Evolutionary conservation across 2,329 filamentous ascomycete genomes (phyloP).

Genomic region (Fulvia fulva): DNA sequence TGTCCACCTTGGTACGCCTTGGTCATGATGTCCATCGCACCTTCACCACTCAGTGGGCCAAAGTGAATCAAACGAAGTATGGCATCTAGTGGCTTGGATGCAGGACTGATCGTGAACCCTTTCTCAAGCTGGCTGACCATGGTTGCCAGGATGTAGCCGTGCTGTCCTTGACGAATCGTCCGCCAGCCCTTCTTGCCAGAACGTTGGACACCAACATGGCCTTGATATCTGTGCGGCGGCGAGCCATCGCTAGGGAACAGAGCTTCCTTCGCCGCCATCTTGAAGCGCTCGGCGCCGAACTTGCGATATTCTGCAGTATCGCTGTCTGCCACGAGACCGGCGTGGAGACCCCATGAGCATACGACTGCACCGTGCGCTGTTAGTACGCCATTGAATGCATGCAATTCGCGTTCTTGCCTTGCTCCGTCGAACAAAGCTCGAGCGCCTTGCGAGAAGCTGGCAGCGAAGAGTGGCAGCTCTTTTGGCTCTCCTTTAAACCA

Average conservation of each 20-base stretch:
- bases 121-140: slow-evolving; percentile 78
- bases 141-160: slow-evolving; percentile 73
- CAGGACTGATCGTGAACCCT: slow-evolving; percentile 76
- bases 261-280: slow-evolving; percentile 75
- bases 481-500: slow-evolving; percentile 35
- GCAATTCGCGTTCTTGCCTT: slow-evolving; percentile 39
- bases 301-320: slow-evolving; percentile 78
- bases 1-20: slow-evolving; percentile 55
- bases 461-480: slow-evolving; percentile 42
- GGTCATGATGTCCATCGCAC: slow-evolving; percentile 73
- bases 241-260: slow-evolving; percentile 56
- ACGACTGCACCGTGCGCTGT: slow-evolving; percentile 71
- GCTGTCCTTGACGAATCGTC: slow-evolving; percentile 43
- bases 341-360: slow-evolving; percentile 85
- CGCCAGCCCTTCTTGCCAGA: slow-evolving; percentile 29
- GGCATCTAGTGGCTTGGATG: slow-evolving; percentile 65
- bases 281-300: slow-evolving; percentile 73
- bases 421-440: slow-evolving; percentile 42
- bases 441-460: slow-evolving; percentile 44
- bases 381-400: slow-evolving; percentile 30
- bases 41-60: slow-evolving; percentile 59
- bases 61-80: slow-evolving; percentile 71
- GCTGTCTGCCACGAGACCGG: slow-evolving; percentile 82
- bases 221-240: slow-evolving; percentile 55
- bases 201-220: slow-evolving; percentile 46